Evolutionary conservation across 305 asterid genomes (phyloP).

Genomic region (Fraxinus xanthoxyloides): DNA sequence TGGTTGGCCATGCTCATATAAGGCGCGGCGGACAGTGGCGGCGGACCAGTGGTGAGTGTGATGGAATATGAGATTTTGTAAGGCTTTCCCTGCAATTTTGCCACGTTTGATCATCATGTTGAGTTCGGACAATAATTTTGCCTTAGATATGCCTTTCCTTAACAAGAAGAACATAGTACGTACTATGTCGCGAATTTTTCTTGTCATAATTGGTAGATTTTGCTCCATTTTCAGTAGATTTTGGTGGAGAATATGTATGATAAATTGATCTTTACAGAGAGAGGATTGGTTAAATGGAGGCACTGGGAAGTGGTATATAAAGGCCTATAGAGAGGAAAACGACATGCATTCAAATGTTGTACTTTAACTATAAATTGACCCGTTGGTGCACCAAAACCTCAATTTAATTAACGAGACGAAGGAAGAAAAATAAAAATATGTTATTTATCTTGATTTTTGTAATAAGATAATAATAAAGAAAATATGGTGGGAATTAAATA

Average conservation of each 20-base stretch:
- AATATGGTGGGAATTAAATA: background rate
- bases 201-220: slow-evolving; percentile 35
- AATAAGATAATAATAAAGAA: background rate
- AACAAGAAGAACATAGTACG: slow-evolving; percentile 43
- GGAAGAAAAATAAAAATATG: no score
- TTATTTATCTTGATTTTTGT: background rate
- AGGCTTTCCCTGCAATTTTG: slow-evolving; percentile 56
- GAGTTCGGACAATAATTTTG: slow-evolving; percentile 40
- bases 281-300: slow-evolving; percentile 13
- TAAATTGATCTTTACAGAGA: background rate
- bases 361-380: slow-evolving; percentile 28
- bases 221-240: slow-evolving; percentile 37
- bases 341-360: slow-evolving; percentile 14
- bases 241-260: background rate
- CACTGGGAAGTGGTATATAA: slow-evolving; percentile 30
- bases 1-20: background rate
- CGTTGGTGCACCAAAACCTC: slow-evolving; percentile 19
- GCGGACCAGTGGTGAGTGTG: slow-evolving; percentile 34
- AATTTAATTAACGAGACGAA: background rate
- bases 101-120: slow-evolving; percentile 50
- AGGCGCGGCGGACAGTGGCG: slow-evolving; percentile 16
- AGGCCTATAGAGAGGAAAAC: slow-evolving; percentile 16
- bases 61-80: slow-evolving; percentile 55
- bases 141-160: slow-evolving; percentile 45
- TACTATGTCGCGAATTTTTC: slow-evolving; percentile 41